Conservation (phyloP, 2,329 filamentous ascomycete genomes). For the Penicillium palitans region DNA sequence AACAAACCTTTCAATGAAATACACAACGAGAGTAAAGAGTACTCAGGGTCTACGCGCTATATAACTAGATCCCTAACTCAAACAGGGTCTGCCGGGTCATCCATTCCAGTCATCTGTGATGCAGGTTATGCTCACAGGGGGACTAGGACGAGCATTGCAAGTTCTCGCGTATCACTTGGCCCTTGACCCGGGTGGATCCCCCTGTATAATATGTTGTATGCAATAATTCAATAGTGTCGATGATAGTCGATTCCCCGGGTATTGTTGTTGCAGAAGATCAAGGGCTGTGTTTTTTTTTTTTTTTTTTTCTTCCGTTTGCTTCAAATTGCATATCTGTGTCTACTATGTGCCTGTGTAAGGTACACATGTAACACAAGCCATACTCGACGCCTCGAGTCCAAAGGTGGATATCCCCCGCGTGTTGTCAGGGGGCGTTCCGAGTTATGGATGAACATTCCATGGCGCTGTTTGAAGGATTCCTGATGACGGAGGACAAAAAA, state of each 20-base stretch:
- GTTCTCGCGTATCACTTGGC: constrained; percentile 5
- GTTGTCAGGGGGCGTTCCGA: constrained; percentile 5
- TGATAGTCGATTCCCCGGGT: not conserved
- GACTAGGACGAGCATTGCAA: constrained; percentile 14
- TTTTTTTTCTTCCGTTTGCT: not conserved
- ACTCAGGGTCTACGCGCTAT: constrained; percentile 24
- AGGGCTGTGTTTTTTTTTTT: too few relatives aligned
- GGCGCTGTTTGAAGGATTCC: constrained; percentile 12
- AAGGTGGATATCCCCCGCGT: not conserved
- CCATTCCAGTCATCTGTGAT: constrained; percentile 22
- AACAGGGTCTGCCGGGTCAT: constrained; percentile 19
- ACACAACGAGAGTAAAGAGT: not conserved
- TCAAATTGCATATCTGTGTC: not conserved
- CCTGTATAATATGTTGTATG: not conserved
- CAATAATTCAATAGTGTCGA: not conserved
- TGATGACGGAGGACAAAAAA: constrained; percentile 16
- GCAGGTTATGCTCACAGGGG: not conserved
- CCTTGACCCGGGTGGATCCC: constrained; percentile 8
- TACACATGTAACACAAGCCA: not conserved
- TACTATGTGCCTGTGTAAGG: not conserved
- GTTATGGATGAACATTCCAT: constrained; percentile 26
- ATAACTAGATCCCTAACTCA: constrained; percentile 13
- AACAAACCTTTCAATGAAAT: not conserved
- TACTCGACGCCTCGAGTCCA: not conserved
- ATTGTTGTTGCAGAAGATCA: not conserved